A percentile compares a stretch with the other conserved stretches of the same genome.
Conservation (phyloP, 495 filamentous ascomycete species). For the Pseudevernia furfuracea region DNA sequence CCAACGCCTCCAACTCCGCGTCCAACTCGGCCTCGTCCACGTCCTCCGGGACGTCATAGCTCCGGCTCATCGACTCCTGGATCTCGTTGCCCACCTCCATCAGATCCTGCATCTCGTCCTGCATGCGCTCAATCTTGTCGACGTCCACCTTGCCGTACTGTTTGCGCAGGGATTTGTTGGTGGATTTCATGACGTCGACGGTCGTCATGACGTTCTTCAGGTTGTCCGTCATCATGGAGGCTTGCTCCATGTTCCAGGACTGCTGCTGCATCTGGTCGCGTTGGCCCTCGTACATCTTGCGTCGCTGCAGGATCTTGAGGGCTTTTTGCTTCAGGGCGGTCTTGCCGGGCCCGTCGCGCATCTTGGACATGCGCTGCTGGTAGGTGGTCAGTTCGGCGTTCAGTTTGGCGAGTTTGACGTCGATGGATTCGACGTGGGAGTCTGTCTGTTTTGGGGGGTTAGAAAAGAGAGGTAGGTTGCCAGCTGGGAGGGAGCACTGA, state of each 20-base stretch:
- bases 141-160: slow-evolving; percentile 97
- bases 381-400: slow-evolving; percentile 87
- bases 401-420: slow-evolving; percentile 87
- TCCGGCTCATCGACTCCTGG: slow-evolving; percentile 85
- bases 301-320: slow-evolving; percentile 89
- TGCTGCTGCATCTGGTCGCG: slow-evolving; percentile 91
- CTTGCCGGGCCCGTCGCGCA: slow-evolving; percentile 96
- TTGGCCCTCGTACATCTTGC: slow-evolving; percentile 91
- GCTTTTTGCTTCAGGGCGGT: slow-evolving; percentile 88
- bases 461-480: slow-evolving; percentile 19
- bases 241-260: slow-evolving; percentile 99
- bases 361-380: slow-evolving; percentile 80
- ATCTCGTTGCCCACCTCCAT: slow-evolving; percentile 99
- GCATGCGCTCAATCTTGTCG: slow-evolving; percentile 94
- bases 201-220: slow-evolving; percentile 98
- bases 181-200: slow-evolving; percentile 92
- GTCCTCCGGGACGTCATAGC: slow-evolving; percentile 94
- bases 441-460: slow-evolving; percentile 51
- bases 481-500: slow-evolving; percentile 35
- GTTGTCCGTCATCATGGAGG: slow-evolving; percentile 98
- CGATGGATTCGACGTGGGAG: slow-evolving; percentile 76
- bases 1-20: slow-evolving; percentile 89
- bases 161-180: slow-evolving; percentile 85
- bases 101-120: slow-evolving; percentile 98
- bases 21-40: slow-evolving; percentile 97